Conservation (phyloP, 257 asterid species). For the Solanum rostratum region DNA sequence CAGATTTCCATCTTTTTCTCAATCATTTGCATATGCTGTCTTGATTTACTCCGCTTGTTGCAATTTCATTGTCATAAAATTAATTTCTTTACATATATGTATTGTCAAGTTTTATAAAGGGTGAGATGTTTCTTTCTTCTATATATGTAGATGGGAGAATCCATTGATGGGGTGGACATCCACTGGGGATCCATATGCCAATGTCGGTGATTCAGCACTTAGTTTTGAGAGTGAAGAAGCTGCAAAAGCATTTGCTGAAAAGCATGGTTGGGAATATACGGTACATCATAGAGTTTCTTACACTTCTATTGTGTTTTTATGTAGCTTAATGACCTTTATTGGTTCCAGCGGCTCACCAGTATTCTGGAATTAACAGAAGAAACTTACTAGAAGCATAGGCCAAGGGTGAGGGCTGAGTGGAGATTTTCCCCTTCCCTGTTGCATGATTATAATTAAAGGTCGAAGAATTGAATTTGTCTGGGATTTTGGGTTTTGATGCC, state of each 20-base stretch:
- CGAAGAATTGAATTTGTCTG: neutral
- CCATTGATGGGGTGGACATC: constrained; percentile 99
- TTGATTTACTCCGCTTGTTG: neutral
- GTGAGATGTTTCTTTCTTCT: constrained; percentile 7
- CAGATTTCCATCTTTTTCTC: neutral
- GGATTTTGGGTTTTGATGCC: neutral
- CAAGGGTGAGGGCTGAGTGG: neutral
- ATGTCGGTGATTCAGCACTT: constrained; percentile 87
- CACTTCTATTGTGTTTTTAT: neutral
- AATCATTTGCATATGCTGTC: neutral
- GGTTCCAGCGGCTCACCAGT: neutral
- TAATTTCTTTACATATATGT: neutral
- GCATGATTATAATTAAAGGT: neutral
- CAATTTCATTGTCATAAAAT: neutral
- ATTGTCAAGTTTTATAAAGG: neutral
- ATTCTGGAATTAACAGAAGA: neutral
- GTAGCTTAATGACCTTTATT: neutral
- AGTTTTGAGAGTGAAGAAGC: constrained; percentile 82
- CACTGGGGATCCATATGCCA: constrained; percentile 94
- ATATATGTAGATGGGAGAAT: constrained; percentile 83
- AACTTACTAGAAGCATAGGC: neutral
- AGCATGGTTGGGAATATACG: constrained; percentile 88
- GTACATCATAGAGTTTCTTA: constrained; percentile 18
- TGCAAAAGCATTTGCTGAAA: constrained; percentile 71
- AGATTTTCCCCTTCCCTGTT: neutral